phyloP scores from a whole-genome alignment of 495 filamentous ascomycete species.

The Pyrenula massariospora region DNA sequence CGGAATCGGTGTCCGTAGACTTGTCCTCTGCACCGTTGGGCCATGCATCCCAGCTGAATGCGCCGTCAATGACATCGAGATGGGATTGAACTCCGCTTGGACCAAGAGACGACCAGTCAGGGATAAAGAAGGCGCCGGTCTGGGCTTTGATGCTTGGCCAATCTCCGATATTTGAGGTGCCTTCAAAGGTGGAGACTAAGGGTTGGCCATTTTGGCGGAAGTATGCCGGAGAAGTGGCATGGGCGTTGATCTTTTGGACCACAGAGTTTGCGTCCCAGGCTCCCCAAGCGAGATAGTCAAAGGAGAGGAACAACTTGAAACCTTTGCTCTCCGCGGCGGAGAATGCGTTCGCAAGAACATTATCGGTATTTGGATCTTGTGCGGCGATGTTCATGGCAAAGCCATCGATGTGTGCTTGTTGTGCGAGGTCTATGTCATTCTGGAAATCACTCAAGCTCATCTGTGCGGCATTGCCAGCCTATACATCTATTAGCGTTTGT shows the following conservation, averaged over 20 bases:
- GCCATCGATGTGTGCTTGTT: constrained; percentile 54
- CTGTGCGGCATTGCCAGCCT: constrained; percentile 19
- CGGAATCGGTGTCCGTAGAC: constrained; percentile 36
- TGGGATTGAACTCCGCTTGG: constrained; percentile 32
- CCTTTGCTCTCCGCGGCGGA: constrained; percentile 35
- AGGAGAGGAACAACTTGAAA: constrained; percentile 59
- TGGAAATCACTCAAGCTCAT: constrained; percentile 38
- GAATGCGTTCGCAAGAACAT: constrained; percentile 40
- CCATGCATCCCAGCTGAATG: constrained; percentile 68
- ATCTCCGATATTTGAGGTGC: constrained; percentile 39
- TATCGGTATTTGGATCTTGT: constrained; percentile 34
- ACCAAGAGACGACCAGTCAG: constrained; percentile 50
- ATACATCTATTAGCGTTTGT: neutral
- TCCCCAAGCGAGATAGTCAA: constrained; percentile 48
- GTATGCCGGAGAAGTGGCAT: constrained; percentile 37
- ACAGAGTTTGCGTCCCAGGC: constrained; percentile 46
- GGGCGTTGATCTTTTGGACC: constrained; percentile 42
- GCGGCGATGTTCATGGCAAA: constrained; percentile 60
- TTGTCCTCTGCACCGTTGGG: constrained; percentile 45
- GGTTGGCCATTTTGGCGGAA: constrained; percentile 42
- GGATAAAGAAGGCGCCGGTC: constrained; percentile 44
- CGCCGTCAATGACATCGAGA: constrained; percentile 43
- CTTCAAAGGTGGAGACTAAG: constrained; percentile 67
- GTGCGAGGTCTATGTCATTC: constrained; percentile 47
- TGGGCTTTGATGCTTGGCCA: constrained; percentile 44